Evolutionary conservation across 768 basidiomycete species (phyloP).

Genomic region (Termitomyces sp.): DNA sequence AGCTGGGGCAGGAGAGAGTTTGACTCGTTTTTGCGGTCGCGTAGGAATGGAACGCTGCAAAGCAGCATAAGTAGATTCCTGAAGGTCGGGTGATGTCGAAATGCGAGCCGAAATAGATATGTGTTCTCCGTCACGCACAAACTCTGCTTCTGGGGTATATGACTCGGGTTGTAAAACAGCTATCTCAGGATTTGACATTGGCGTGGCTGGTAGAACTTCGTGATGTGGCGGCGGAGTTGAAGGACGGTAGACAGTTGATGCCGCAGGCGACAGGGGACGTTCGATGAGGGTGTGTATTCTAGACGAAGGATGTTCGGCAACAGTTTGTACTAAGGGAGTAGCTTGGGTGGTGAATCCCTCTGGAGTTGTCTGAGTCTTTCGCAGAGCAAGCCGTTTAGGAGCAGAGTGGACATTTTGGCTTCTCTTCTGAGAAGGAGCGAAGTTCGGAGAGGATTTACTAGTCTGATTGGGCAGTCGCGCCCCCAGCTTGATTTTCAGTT

Average conservation of each 20-base stretch:
- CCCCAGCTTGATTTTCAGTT: constrained; percentile 30
- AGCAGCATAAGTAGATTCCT: not conserved
- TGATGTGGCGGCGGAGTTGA: not conserved
- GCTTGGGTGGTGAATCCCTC: not conserved
- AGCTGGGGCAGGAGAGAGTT: constrained; percentile 5
- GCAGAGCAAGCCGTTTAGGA: constrained; percentile 12
- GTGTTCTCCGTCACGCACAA: not conserved
- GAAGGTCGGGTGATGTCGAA: constrained; percentile 4
- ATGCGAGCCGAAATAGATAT: not conserved
- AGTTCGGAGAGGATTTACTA: constrained; percentile 18
- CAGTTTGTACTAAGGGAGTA: not conserved
- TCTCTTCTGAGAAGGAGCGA: constrained; percentile 20
- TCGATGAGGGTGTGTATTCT: not conserved
- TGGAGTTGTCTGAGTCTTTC: not conserved
- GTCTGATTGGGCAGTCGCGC: constrained; percentile 9
- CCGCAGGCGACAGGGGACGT: not conserved
- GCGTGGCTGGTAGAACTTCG: constrained; percentile 11
- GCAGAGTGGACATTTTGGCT: constrained; percentile 13
- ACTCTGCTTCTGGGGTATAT: constrained; percentile 9
- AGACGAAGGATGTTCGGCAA: not conserved
- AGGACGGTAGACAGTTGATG: not conserved
- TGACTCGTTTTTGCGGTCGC: constrained; percentile 14
- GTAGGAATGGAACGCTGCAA: not conserved
- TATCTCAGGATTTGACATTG: constrained; percentile 25
- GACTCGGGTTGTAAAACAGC: constrained; percentile 10